Evolutionary conservation across 305 asterid genomes (phyloP).

Genomic region (Rubia occidens): DNA sequence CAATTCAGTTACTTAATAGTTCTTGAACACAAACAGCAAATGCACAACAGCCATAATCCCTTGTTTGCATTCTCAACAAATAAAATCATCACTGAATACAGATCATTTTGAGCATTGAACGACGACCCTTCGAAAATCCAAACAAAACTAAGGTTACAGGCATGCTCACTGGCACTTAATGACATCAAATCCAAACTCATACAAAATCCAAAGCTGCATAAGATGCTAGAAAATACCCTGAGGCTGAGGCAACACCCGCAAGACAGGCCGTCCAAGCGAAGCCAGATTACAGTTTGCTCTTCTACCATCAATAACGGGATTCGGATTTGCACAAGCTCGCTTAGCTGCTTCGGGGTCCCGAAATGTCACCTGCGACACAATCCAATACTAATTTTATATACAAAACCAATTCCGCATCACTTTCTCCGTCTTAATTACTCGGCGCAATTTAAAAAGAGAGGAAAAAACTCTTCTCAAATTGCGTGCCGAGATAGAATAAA

Average conservation of each 20-base stretch:
- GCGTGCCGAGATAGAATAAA: background rate
- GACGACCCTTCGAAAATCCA: background rate
- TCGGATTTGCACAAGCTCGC: constrained; percentile 32
- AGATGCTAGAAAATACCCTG: constrained; percentile 18
- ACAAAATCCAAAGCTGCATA: background rate
- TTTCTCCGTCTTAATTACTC: background rate
- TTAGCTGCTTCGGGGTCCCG: constrained; percentile 34
- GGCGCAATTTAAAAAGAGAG: no score
- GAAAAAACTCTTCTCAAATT: background rate
- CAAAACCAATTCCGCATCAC: background rate
- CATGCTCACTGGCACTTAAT: background rate
- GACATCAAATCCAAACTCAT: background rate
- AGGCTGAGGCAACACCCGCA: constrained; percentile 23
- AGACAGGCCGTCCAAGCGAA: constrained; percentile 28
- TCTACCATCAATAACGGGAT: constrained; percentile 38
- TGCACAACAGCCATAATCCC: background rate
- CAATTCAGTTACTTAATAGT: background rate
- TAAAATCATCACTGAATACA: background rate
- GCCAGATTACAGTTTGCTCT: constrained; percentile 37
- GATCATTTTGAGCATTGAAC: background rate
- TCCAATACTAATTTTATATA: background rate
- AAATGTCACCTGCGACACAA: constrained; percentile 29
- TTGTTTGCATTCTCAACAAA: background rate
- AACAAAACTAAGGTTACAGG: background rate
- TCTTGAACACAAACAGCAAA: background rate